These are phyloP conservation scores for Metarhizium album DNA, from an alignment of 2,329 filamentous ascomycete genomes.

Conservation along the genomic window DNA sequence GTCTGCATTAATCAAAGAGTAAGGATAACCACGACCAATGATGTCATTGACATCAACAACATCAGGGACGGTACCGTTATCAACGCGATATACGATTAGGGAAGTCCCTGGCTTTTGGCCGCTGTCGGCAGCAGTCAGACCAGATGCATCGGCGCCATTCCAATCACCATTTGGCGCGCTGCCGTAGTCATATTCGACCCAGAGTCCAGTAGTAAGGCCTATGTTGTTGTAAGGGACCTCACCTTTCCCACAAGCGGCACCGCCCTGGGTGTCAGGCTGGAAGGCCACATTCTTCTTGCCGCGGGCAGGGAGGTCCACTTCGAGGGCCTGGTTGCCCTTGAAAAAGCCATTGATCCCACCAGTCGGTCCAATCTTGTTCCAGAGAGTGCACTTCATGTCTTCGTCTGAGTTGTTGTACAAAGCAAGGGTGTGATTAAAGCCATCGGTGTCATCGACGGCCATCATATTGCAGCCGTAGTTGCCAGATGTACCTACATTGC, in stretches of 20 bases:
- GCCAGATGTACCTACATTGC: constrained; percentile 32
- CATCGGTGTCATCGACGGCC: constrained; percentile 25
- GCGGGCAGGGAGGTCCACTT: constrained; percentile 29
- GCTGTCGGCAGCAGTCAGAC: constrained; percentile 30
- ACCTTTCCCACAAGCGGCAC: constrained; percentile 30
- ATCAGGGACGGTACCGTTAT: constrained; percentile 18
- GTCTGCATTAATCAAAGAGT: constrained; percentile 15
- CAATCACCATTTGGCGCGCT: constrained; percentile 34
- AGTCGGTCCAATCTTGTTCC: constrained; percentile 41
- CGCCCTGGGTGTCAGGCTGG: constrained; percentile 37
- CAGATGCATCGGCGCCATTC: constrained; percentile 41
- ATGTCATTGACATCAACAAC: too few species aligned
- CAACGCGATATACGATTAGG: too few species aligned
- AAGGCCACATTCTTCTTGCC: constrained; percentile 31
- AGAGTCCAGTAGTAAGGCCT: constrained; percentile 34
- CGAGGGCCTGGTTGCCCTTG: constrained; percentile 27
- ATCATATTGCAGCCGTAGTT: constrained; percentile 44
- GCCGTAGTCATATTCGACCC: constrained; percentile 40
- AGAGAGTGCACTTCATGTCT: constrained; percentile 31
- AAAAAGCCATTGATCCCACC: constrained; percentile 38
- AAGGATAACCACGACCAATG: too few species aligned
- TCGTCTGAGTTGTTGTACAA: constrained; percentile 27
- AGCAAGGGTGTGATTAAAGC: constrained; percentile 34
- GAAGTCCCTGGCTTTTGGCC: too few species aligned
- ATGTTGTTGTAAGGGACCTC: constrained; percentile 22